Evolutionary conservation across 352 stramenopile species (phyloP), one percentile per base, ranked within the genome.

Genomic region (Phytophthora cactorum): DNA sequence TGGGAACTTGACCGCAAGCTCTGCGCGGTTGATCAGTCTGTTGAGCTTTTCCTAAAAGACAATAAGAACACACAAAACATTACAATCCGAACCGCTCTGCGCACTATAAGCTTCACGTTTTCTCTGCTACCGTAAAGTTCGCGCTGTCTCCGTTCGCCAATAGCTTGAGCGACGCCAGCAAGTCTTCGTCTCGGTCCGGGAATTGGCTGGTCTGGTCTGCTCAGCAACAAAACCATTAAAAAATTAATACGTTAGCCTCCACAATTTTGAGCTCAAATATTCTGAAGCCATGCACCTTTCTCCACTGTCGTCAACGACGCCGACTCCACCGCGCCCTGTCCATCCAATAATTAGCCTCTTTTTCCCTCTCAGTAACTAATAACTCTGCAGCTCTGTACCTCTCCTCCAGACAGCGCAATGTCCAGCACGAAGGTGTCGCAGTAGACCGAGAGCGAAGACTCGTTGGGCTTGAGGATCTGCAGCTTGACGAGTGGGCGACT

Each of bases 401-500:
- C 82, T 74, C 84, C 84, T n/a, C 80, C 81, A 0, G 81, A 72
- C 29, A 96, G 73, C 25, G 83, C 79, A 64, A 96, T 96, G 49
- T 96, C 88, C 52, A 96, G 73, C 68, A 95, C 88, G 64, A 96
- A 96, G 0, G 88, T 96, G 60, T 96, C 88, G 61, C 88, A 96
- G 71, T 95, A 96, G 50, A 96, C 81, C 10, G 84, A 94, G 43
- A 96, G 71, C 47, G 86, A 94, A 11, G 85, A 90, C 41, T 95
- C 88, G 62, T 90, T 92, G 14, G 88, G 86, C 61, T 96, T 95
- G 45, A 94, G 74, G 52, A 95, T 93, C 81, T 96, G 83, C 41
- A 96, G 72, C 75, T 94, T 93, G 22, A 96, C 88, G 9, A 93
- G 78, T 47, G 88, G 88, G 2, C 88, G 86, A 57, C 88, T 96